A percentile compares a stretch with the other conserved stretches of the same genome.
Conservation (phyloP, 345 rosid genomes). For the Kernera saxatilis region DNA sequence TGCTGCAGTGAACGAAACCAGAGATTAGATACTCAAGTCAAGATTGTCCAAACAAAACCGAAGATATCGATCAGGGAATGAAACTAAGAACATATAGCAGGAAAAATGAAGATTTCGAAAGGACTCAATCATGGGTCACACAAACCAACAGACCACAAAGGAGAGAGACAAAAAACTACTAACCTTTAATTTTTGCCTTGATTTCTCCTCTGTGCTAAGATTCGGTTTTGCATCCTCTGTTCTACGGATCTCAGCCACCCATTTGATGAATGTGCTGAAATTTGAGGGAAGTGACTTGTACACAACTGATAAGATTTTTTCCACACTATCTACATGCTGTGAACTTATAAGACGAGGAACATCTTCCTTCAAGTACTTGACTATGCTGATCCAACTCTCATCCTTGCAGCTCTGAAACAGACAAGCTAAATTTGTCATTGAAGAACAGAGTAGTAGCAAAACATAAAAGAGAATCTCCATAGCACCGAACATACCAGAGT, state of each 20-base stretch:
- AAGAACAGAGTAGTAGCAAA: background rate
- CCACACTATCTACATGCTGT: conserved; percentile 50
- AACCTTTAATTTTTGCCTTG: conserved; percentile 45
- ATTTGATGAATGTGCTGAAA: conserved; percentile 67
- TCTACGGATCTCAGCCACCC: conserved; percentile 84
- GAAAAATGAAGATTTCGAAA: background rate
- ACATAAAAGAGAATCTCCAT: background rate
- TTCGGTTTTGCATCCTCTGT: conserved; percentile 46
- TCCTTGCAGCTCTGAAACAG: conserved; percentile 67
- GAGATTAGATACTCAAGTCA: background rate
- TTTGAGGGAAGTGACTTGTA: conserved; percentile 60
- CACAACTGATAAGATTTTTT: conserved; percentile 43
- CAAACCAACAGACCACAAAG: no score
- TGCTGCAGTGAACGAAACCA: conserved; percentile 20
- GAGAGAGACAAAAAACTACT: no score
- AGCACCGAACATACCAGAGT: conserved; percentile 52
- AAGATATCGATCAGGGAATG: background rate
- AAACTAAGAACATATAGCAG: background rate
- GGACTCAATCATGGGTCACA: background rate
- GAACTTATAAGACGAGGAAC: conserved; percentile 66
- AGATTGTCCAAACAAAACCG: background rate
- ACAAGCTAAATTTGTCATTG: no score
- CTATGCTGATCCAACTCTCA: conserved; percentile 67
- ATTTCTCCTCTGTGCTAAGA: conserved; percentile 72
- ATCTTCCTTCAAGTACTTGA: conserved; percentile 75